A percentile compares a stretch with the other conserved stretches of the same genome.
Conservation (phyloP, 257 asterid species). For the Petunia axillaris region DNA sequence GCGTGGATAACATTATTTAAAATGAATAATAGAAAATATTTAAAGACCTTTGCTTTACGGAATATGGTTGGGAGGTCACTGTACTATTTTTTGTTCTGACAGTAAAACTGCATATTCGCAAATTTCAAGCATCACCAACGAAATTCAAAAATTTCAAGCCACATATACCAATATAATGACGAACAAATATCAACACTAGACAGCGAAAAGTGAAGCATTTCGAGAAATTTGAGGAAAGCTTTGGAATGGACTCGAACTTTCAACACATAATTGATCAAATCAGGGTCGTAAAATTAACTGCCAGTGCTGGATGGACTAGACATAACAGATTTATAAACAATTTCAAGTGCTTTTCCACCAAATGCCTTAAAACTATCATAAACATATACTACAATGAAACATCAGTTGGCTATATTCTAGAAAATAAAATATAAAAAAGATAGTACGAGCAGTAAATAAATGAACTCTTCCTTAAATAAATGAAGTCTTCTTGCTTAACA, state of each 20-base stretch:
- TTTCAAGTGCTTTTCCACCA: not conserved
- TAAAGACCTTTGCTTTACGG: constrained; percentile 88
- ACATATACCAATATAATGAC: constrained; percentile 14
- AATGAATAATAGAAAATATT: constrained; percentile 19
- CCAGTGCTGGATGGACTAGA: not conserved
- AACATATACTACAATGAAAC: not conserved
- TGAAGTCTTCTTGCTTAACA: too few relatives aligned
- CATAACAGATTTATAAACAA: not conserved
- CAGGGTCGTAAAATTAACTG: not conserved
- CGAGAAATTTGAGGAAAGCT: not conserved
- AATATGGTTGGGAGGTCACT: constrained; percentile 97
- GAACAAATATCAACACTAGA: not conserved
- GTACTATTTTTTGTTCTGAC: constrained; percentile 72
- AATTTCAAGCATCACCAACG: constrained; percentile 28
- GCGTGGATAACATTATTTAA: not conserved
- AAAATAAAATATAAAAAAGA: too few relatives aligned
- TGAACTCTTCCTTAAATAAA: too few relatives aligned
- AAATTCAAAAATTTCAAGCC: constrained; percentile 15
- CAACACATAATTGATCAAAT: constrained; percentile 7
- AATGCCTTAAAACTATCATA: not conserved
- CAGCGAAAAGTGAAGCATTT: not conserved
- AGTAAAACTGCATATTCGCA: constrained; percentile 69
- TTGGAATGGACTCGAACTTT: not conserved
- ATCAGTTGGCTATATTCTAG: too few relatives aligned
- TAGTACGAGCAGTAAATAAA: too few relatives aligned